Evolutionary conservation across 176 grass and related monocot species (phyloP).

Genomic region (Oryza rufipogon): DNA sequence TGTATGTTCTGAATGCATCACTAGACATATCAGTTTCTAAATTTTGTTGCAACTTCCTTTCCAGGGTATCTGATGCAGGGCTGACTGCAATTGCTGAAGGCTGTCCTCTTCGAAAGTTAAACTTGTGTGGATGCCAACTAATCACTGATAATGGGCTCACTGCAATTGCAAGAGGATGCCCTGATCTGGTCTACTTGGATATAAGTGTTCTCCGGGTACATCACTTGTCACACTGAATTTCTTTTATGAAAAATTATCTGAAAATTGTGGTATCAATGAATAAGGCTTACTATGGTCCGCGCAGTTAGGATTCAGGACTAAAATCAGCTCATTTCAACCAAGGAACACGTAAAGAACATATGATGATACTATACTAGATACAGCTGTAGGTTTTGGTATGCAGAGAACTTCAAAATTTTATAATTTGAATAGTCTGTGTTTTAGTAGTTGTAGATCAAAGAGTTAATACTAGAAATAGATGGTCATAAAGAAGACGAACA

Average conservation of each 20-base stretch:
- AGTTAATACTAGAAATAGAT: no score
- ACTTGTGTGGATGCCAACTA: constrained; percentile 68
- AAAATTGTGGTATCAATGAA: neutral
- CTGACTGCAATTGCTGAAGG: constrained; percentile 68
- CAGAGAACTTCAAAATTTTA: neutral
- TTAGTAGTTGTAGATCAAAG: neutral
- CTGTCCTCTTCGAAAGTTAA: constrained; percentile 70
- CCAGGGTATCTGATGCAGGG: constrained; percentile 75
- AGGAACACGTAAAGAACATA: constrained; percentile 1
- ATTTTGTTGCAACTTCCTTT: constrained; percentile 17
- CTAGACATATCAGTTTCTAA: constrained; percentile 5
- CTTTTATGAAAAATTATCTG: neutral
- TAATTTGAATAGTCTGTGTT: constrained; percentile 6
- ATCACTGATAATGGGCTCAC: constrained; percentile 72
- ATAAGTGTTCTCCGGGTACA: constrained; percentile 77
- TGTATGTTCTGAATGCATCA: neutral
- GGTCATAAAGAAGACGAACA: neutral
- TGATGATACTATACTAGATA: neutral
- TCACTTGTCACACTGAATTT: constrained; percentile 24
- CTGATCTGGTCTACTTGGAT: constrained; percentile 76
- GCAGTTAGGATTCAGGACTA: neutral
- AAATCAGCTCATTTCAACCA: neutral
- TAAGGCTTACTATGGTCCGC: neutral
- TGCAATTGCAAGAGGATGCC: constrained; percentile 75
- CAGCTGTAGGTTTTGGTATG: neutral